Conservation (phyloP, 2,329 filamentous ascomycete genomes). For the Fusarium oligoseptatum region DNA sequence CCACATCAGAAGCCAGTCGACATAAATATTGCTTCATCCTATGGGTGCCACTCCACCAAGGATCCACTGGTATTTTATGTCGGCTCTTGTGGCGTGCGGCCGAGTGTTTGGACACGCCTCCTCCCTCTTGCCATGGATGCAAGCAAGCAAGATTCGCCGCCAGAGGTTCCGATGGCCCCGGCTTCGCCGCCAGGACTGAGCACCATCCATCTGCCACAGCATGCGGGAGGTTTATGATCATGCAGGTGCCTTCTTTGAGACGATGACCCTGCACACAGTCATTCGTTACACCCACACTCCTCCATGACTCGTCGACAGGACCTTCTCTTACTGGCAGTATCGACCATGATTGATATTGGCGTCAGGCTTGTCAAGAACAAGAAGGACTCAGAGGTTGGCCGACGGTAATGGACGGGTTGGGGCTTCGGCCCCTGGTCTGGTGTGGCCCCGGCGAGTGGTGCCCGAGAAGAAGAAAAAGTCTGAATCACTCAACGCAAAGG, state of each 20-base stretch:
- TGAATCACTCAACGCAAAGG: slow-evolving; percentile 1
- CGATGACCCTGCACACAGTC: slow-evolving; percentile 29
- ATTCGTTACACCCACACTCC: slow-evolving; percentile 16
- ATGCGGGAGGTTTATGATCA: slow-evolving; percentile 45
- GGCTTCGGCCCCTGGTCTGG: neutral
- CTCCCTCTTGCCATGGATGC: slow-evolving; percentile 5
- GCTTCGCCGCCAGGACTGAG: slow-evolving; percentile 38
- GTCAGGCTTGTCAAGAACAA: neutral
- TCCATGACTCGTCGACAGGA: slow-evolving; percentile 34
- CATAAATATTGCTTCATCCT: slow-evolving; percentile 17
- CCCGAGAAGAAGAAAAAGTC: neutral
- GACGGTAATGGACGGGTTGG: neutral
- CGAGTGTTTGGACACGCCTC: slow-evolving; percentile 7
- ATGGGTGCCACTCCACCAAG: neutral
- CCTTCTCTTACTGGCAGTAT: neutral
- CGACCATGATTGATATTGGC: slow-evolving; percentile 3
- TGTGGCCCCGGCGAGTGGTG: neutral
- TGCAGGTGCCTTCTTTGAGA: slow-evolving; percentile 44
- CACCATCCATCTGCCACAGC: slow-evolving; percentile 39
- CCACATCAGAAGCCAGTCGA: neutral
- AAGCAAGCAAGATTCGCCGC: slow-evolving; percentile 45
- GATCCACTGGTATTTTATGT: slow-evolving; percentile 11
- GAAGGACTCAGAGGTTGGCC: neutral
- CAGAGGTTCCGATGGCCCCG: slow-evolving; percentile 40
- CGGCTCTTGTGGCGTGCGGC: slow-evolving; percentile 14